Base-by-base conservation (phyloP, 2,329 filamentous ascomycete genomes). In the Talaromyces sp. region DNA sequence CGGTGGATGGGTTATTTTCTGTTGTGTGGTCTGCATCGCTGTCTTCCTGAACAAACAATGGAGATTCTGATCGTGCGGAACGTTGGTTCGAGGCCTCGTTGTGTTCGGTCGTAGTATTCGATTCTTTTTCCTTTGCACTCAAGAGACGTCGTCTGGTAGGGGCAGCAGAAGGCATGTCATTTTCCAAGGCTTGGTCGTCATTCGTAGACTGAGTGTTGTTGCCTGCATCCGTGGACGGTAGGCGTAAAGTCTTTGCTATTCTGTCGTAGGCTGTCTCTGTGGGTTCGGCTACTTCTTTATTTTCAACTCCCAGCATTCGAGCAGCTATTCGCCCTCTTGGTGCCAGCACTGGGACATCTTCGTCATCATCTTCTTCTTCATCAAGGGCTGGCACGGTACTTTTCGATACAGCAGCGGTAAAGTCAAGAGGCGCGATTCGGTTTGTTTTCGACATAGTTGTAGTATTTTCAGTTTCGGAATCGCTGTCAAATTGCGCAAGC, bases 311-410 rank as follows among this genome's bases (percentile, higher is more conserved):
- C 67, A 85, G 83, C 83, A 92, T 87, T 60, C 86, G 82, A 16
- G 88, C 83, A 13, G 88, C 88, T 69, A 91, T 81, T 61, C 85
- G 84, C 27, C 89, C 88, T 63, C 84, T 83, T 0, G 89, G 89
- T 52, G 83, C 76, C 57, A 84, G 78, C 35, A 77, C 80, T 10
- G 52, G 9, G 39, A 83, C 80, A n/a, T 83, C 82, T n/a, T 83
- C 72, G 16, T 71, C 68, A 31, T 72, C 74, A 5, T 65, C 62
- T 2, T 64, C 57, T 2, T 62, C 63, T 3, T 62, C 58, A 24
- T 62, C 57, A 19, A 31, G 13, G 57, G 33, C 22, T 8, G 41
- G n/a, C 3, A 11, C 22, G 41, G 33, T 24, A 13, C 27, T 24
- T 11, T 60, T 59, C n/a, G 47, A 52, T 9, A 43, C 31, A 22